Evolutionary conservation across 2,329 filamentous ascomycete species (phyloP).

Genomic region (Davidsoniella eucalypti): DNA sequence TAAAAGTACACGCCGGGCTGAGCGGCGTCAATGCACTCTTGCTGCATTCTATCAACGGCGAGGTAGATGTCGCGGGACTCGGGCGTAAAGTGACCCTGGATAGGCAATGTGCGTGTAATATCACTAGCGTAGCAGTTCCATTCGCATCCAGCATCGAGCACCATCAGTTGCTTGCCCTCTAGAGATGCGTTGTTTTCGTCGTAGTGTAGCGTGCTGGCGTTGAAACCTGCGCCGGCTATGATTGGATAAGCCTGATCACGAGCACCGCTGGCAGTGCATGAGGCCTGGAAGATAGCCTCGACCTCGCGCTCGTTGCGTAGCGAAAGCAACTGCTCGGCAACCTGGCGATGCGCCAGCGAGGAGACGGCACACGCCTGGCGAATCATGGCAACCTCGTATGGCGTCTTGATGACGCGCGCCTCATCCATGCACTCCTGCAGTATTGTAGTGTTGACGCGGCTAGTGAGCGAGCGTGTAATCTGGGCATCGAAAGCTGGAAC

Average conservation of each 20-base stretch:
- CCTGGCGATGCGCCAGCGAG: conserved; percentile 56
- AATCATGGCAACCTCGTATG: conserved; percentile 73
- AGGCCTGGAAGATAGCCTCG: conserved; percentile 58
- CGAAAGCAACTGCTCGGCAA: conserved; percentile 45
- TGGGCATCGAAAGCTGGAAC: conserved; percentile 23
- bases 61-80: conserved; percentile 60
- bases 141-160: conserved; percentile 79
- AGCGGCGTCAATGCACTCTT: conserved; percentile 51
- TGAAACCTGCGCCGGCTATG: conserved; percentile 74
- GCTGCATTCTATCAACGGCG: conserved; percentile 69
- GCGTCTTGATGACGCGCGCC: conserved; percentile 65
- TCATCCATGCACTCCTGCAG: conserved; percentile 62
- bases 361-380: conserved; percentile 68
- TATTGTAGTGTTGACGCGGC: conserved; percentile 30
- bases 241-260: conserved; percentile 70
- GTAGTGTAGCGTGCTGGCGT: conserved; percentile 79
- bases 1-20: conserved; percentile 54
- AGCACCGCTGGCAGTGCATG: conserved; percentile 56
- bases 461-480: conserved; percentile 17
- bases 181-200: conserved; percentile 61
- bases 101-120: conserved; percentile 73
- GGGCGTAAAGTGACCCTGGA: conserved; percentile 49
- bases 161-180: conserved; percentile 51
- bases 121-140: conserved; percentile 77
- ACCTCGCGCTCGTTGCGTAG: conserved; percentile 69